Conservation (phyloP, 495 filamentous ascomycete species). For the Aspergillus conjunctus region DNA sequence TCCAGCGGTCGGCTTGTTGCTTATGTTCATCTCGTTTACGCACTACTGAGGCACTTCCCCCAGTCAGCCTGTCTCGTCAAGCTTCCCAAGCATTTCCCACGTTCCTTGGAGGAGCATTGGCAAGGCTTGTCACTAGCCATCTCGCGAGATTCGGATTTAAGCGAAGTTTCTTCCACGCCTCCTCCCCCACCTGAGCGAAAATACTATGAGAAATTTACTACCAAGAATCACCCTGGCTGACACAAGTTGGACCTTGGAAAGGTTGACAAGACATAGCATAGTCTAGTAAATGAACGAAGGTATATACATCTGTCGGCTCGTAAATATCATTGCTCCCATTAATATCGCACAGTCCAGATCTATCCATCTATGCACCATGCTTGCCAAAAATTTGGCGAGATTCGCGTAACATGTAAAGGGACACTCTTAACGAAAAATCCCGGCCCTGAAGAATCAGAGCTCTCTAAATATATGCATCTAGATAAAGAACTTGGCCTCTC, state of each 20-base stretch:
- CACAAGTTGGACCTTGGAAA: no score
- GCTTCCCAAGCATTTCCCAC: slow-evolving; percentile 16
- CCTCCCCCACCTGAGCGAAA: no score
- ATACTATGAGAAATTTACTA: no score
- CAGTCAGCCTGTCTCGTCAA: background rate
- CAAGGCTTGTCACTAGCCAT: slow-evolving; percentile 12
- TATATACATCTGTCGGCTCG: slow-evolving; percentile 6
- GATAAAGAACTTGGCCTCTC: slow-evolving; percentile 62
- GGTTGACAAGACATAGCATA: no score
- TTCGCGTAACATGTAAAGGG: slow-evolving; percentile 1
- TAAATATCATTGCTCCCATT: slow-evolving; percentile 20
- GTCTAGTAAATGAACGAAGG: background rate
- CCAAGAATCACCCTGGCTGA: background rate
- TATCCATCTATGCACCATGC: slow-evolving; percentile 23
- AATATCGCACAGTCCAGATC: slow-evolving; percentile 13
- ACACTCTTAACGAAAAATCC: background rate
- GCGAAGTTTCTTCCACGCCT: no score
- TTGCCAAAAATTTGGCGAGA: slow-evolving; percentile 2
- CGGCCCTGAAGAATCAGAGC: background rate
- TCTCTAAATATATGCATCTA: slow-evolving; percentile 20
- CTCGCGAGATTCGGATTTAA: no score
- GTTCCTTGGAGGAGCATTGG: background rate
- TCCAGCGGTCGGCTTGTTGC: slow-evolving; percentile 1
- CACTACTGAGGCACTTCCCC: background rate
- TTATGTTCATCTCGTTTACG: background rate